Evolutionary conservation across 78 protist species (phyloP).

Genomic region (Cavenderia fasciculata): DNA sequence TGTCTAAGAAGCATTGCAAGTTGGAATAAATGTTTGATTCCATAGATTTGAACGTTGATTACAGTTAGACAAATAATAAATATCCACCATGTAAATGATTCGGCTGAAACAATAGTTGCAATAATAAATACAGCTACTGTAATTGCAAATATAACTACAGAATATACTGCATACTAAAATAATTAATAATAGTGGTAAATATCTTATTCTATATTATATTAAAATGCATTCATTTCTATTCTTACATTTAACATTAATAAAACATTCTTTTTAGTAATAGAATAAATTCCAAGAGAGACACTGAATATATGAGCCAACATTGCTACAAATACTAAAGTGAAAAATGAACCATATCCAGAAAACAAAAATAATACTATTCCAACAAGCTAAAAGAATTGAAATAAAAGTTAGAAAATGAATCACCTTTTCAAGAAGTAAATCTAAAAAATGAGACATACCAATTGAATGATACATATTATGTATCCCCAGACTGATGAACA

Average conservation of each 20-base stretch:
- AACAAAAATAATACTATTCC: conserved; percentile 8
- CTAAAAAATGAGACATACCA: background rate
- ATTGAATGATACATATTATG: background rate
- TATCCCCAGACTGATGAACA: background rate
- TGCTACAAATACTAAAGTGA: background rate
- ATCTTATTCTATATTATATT: background rate
- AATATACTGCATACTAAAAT: background rate
- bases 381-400: background rate
- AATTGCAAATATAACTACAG: background rate
- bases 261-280: background rate
- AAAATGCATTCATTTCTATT: background rate
- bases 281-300: background rate
- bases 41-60: background rate
- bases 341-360: background rate
- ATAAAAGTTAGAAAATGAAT: background rate
- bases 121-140: background rate
- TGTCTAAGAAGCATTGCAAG: background rate
- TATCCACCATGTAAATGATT: background rate
- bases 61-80: background rate
- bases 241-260: background rate
- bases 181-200: background rate
- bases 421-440: background rate
- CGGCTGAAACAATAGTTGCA: background rate
- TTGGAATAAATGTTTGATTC: background rate
- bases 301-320: background rate